phyloP scores from a whole-genome alignment of 129 eudicot species.

The Escallonia herrerae region DNA sequence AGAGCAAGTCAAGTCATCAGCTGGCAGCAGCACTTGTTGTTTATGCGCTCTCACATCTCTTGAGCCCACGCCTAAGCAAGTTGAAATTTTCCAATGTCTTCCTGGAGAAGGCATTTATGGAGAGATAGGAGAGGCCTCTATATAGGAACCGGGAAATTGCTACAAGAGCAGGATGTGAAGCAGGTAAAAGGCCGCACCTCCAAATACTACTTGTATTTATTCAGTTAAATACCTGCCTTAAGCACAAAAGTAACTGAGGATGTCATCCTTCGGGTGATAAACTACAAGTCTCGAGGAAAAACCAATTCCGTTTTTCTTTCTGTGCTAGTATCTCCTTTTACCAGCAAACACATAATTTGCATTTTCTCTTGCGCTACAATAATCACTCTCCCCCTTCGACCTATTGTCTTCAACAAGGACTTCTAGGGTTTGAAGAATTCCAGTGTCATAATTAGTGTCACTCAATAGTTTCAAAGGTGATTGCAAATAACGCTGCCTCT shows the following conservation, averaged over 20 bases:
- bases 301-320: too few species aligned
- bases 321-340: too few species aligned
- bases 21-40: constrained; percentile 75
- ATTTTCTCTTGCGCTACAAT: too few species aligned
- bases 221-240: background rate
- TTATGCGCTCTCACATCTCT: constrained; percentile 43
- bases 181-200: constrained; percentile 45
- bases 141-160: constrained; percentile 60
- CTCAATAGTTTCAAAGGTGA: too few species aligned
- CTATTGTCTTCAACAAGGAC: too few species aligned
- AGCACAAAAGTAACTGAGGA: background rate
- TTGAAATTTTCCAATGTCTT: constrained; percentile 62
- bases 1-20: constrained; percentile 91
- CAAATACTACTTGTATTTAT: too few species aligned
- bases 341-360: too few species aligned
- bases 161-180: constrained; percentile 50
- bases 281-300: too few species aligned
- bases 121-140: constrained; percentile 57
- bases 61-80: constrained; percentile 58
- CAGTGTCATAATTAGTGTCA: too few species aligned
- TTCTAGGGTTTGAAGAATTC: too few species aligned
- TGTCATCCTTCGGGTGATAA: background rate
- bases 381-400: too few species aligned
- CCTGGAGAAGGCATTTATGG: constrained; percentile 96
- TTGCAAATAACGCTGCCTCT: too few species aligned